Base-by-base conservation (phyloP, 208 protist genomes). In the Wallacemonas collosoma region DNA sequence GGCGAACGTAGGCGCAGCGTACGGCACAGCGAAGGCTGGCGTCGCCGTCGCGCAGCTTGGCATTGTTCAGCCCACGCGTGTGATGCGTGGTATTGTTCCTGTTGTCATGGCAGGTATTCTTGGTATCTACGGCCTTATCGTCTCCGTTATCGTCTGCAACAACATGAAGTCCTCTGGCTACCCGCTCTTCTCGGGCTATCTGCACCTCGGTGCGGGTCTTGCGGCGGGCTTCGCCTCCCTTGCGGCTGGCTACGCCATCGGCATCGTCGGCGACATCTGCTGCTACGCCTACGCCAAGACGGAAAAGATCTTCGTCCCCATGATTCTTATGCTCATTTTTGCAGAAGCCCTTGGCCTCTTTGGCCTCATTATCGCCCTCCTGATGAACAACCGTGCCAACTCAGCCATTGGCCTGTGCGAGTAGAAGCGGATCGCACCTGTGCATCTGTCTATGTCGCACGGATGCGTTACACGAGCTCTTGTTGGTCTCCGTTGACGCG, bases 251-350 rank as follows among this genome's bases (percentile, higher is more conserved):
- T 98, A 99, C 58, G 95, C 98, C 41, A 99, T 99, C 79, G 99
- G 99, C 73, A 95, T 99, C 81, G 97, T 99, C 17, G 99, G 99
- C 73, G 98, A 99, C 83, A 94, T 98, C 82, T 96, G 89, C 76
- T 93, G 87, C 76, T 88, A 93, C 75, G 92, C 94, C 9, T 96
- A 95, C 71, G 92, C 83, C 66, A 93, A 98, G 78, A 97, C 99
- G 72, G 98, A 98, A 61, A 97, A 93, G 71, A 93, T 99, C 26
- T 99, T 99, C 85, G 98, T 99, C 44, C 96, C 94, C 57, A 99
- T 99, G 98, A 98, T 99, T 89, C 91, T 99, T 44, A 99, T 99
- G 90, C 98, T 99, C 70, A 99, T 99, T 93, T 99, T 99, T 71
- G 92, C 88, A 9, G 99, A 99, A 87, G 99, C 98, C 57, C 93